These are phyloP conservation scores for Solanum peruvianum DNA, from an alignment of 257 asterid genomes.

Conservation along the genomic window DNA sequence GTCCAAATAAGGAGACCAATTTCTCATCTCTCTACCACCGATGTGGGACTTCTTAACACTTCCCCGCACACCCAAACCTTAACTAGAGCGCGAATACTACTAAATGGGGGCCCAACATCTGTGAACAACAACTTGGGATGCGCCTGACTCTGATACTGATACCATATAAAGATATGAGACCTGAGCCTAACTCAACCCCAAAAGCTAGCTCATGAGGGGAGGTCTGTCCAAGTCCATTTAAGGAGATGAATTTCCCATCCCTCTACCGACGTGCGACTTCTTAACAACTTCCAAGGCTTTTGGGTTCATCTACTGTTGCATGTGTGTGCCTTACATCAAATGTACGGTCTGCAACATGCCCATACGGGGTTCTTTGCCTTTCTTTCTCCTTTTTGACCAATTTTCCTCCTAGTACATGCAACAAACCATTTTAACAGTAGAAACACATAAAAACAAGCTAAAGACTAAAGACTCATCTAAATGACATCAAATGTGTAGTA, in stretches of 20 bases:
- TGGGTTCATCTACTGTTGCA: not conserved
- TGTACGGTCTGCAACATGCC: not conserved
- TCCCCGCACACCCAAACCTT: not conserved
- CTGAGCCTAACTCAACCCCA: not conserved
- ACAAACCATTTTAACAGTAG: not conserved
- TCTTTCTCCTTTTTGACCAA: not conserved
- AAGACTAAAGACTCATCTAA: not conserved
- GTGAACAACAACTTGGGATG: not conserved
- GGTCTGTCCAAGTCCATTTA: not conserved
- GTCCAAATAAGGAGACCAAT: not conserved
- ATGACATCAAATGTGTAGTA: not conserved
- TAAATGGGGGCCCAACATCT: not conserved
- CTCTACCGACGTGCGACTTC: not conserved
- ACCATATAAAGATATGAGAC: not conserved
- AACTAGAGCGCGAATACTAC: not conserved
- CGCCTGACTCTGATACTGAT: not conserved
- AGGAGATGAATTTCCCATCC: not conserved
- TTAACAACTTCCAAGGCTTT: not conserved
- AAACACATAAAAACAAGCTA: not conserved
- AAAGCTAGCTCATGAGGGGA: not conserved
- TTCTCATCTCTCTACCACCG: not conserved
- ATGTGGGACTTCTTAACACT: not conserved
- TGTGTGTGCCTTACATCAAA: not conserved
- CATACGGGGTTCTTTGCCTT: not conserved
- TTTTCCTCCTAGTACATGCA: not conserved